These are phyloP conservation scores for Pulveroboletus ravenelii DNA, from an alignment of 768 basidiomycete genomes.

Conservation along the genomic window DNA sequence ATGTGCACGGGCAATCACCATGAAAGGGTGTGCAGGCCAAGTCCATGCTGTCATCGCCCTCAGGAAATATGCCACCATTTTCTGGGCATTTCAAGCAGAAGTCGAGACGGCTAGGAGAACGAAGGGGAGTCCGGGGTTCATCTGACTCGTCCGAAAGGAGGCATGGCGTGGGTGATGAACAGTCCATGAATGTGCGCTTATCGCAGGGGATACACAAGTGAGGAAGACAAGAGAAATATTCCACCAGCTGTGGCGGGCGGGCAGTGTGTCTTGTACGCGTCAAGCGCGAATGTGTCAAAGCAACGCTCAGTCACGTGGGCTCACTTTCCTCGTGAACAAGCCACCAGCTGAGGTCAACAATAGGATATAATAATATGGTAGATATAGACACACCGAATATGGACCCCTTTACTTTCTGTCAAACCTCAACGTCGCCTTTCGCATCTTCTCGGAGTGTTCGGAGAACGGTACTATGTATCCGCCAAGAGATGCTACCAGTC, in stretches of 20 bases:
- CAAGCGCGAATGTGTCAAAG: conserved; percentile 16
- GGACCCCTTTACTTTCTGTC: conserved; percentile 9
- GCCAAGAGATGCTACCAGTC: conserved; percentile 27
- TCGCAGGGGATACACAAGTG: not conserved
- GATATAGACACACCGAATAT: conserved; percentile 21
- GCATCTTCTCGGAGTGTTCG: conserved; percentile 39
- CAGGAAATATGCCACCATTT: not conserved
- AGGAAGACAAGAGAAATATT: not conserved
- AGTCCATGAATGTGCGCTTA: conserved; percentile 7
- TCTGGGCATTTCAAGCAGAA: conserved; percentile 26
- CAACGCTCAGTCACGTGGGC: conserved; percentile 24
- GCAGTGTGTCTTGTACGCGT: conserved; percentile 6
- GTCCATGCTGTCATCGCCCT: conserved; percentile 6
- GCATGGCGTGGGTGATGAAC: conserved; percentile 3
- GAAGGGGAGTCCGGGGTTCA: conserved; percentile 29
- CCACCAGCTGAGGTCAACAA: conserved; percentile 7
- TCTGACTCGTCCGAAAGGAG: conserved; percentile 11
- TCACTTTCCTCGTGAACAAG: conserved; percentile 11
- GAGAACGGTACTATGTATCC: conserved; percentile 42
- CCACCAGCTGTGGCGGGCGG: conserved; percentile 2
- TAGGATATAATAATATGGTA: not conserved
- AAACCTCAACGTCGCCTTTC: conserved; percentile 29
- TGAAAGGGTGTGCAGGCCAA: conserved; percentile 9
- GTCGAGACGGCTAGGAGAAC: conserved; percentile 47
- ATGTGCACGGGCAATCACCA: not conserved